Evolutionary conservation across 2,329 filamentous ascomycete species (phyloP), one percentile per base, ranked within the genome.

Genomic region (Metarhizium anisopliae): DNA sequence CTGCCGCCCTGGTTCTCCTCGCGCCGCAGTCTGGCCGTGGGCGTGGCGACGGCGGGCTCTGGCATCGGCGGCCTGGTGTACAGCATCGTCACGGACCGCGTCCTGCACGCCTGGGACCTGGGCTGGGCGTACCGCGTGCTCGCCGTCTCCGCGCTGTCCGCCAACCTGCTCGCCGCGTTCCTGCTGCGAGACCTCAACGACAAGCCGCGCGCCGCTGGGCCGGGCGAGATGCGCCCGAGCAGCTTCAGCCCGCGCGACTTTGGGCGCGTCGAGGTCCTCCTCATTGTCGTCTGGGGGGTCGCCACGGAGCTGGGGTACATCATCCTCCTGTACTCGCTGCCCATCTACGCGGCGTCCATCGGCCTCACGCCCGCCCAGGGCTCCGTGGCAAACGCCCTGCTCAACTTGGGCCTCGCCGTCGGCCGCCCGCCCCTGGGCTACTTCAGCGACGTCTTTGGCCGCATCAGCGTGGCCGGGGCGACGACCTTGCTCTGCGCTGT

Each of bases 271-370:
- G 78, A 86, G 60, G 83, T 84, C 57, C 57, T 82, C 4, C 72
- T 84, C 0, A 70, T 86, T n/a, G 70, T 84, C 25, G 70, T 65
- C 3, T 87, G 80, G 71, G 83, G 81, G 0, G 75, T 81, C 56
- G 74, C 86, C 59, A 82, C 76, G 52, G 82, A 86, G 76, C 70
- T 88, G 6, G 85, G 81, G 6, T 87, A 87, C 60, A 79, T 86
- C 20, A 79, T 84, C 0, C 67, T 87, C 2, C 72, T 87, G 2
- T 88, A 85, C 68, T 83, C 78, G 2, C 67, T 88, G 8, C 80
- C 85, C 1, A 83, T 80, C 57, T 87, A 85, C 62, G 82, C 82
- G 1, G 70, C 76, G 6, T 76, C 76, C 0, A 76, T 86, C 40
- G 84, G 84, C 0, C 74, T 87, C 4, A 74, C 74, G 0, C 70